Evolutionary conservation across 192 early-diverging fungal species (phyloP).

Genomic region (Backusella morwellensis): DNA sequence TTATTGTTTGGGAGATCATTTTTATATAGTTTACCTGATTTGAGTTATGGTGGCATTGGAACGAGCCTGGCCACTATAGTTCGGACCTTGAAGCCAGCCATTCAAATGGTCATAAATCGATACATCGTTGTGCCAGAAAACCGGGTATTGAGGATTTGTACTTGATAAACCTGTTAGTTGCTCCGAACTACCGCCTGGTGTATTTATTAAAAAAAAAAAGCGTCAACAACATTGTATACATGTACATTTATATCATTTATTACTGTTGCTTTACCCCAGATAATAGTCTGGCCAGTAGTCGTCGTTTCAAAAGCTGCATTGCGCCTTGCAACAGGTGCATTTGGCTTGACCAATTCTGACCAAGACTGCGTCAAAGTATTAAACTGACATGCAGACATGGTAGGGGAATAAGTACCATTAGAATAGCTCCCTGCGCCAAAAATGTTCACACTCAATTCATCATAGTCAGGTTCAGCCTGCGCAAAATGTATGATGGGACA

Average conservation of each 20-base stretch:
- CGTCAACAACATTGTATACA: not conserved
- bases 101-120: not conserved
- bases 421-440: conserved; percentile 11
- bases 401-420: not conserved
- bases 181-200: conserved; percentile 1
- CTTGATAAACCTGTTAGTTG: not conserved
- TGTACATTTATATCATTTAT: not conserved
- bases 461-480: not conserved
- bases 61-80: not conserved
- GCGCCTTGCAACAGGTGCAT: not conserved
- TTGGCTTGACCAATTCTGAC: not conserved
- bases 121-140: conserved; percentile 1
- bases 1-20: not conserved
- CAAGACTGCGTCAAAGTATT: not conserved
- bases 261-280: conserved; percentile 8
- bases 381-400: not conserved
- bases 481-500: conserved; percentile 9
- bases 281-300: not conserved
- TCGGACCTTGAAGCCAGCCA: not conserved
- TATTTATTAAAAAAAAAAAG: not conserved
- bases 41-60: conserved; percentile 16
- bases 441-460: conserved; percentile 7
- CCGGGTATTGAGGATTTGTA: not conserved
- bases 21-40: not conserved
- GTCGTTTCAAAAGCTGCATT: not conserved